phyloP scores from a whole-genome alignment of 441 rosid species.

The California macrophylla region DNA sequence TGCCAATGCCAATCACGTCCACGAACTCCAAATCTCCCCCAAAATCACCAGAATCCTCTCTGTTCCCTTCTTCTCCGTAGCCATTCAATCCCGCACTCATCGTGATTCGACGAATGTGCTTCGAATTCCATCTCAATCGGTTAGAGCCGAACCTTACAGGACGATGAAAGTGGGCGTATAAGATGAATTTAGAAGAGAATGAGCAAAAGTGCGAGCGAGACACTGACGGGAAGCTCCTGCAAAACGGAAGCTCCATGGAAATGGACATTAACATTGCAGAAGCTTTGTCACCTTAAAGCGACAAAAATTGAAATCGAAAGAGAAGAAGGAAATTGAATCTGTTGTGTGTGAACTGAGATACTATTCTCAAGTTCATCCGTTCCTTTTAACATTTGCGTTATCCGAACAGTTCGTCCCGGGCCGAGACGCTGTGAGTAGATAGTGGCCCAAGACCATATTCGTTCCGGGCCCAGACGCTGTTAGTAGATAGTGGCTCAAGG shows the following conservation, averaged over 20 bases:
- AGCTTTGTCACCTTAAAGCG: background rate
- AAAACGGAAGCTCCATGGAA: conserved; percentile 32
- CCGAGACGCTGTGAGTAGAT: background rate
- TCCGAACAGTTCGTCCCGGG: background rate
- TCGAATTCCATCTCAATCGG: conserved; percentile 15
- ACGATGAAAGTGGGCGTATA: conserved; percentile 18
- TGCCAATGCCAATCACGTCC: conserved; percentile 70
- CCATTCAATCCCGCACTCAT: conserved; percentile 24
- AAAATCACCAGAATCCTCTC: conserved; percentile 10
- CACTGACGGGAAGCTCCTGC: conserved; percentile 20
- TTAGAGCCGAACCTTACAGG: conserved; percentile 9
- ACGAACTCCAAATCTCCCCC: conserved; percentile 27
- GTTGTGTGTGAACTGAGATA: background rate
- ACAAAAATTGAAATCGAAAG: background rate
- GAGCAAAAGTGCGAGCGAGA: conserved; percentile 24
- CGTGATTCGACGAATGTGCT: conserved; percentile 18
- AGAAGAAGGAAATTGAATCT: background rate
- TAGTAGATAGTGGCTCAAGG: too few relatives aligned
- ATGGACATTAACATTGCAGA: conserved; percentile 15
- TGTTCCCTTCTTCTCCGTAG: conserved; percentile 5
- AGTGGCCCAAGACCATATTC: background rate
- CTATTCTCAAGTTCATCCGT: background rate
- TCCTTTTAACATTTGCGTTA: background rate
- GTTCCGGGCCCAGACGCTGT: too few relatives aligned
- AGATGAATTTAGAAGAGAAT: conserved; percentile 21